Conservation (phyloP, 2,329 filamentous ascomycete species). For the Diaporthe sp. region DNA sequence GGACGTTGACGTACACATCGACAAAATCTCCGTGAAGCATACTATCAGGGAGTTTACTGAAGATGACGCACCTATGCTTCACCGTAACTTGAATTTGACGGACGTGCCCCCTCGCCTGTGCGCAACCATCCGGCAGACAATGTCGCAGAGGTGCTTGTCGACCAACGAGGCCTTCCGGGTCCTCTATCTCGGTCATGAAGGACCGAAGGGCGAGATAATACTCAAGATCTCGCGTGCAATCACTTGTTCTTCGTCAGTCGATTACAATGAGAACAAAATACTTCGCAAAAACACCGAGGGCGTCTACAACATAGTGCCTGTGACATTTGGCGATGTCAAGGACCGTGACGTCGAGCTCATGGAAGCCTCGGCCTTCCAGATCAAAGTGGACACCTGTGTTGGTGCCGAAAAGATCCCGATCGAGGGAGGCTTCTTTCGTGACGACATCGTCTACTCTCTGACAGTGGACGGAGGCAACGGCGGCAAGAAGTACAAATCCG, state of each 20-base stretch:
- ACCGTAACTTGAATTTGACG: conserved; percentile 48
- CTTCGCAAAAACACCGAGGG: conserved; percentile 53
- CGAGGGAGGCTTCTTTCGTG: conserved; percentile 43
- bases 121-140: conserved; percentile 61
- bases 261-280: conserved; percentile 46
- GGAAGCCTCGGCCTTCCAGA: conserved; percentile 63
- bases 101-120: conserved; percentile 52
- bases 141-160: conserved; percentile 59
- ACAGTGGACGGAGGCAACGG: conserved; percentile 56
- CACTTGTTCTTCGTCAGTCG: conserved; percentile 53
- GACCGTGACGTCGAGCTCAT: conserved; percentile 65
- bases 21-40: conserved; percentile 60
- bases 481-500: conserved; percentile 52
- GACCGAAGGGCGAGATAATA: conserved; percentile 55
- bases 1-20: conserved; percentile 45
- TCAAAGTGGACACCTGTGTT: conserved; percentile 63
- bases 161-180: conserved; percentile 61
- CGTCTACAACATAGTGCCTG: conserved; percentile 64
- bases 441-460: conserved; percentile 51
- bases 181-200: conserved; percentile 61
- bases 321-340: conserved; percentile 59
- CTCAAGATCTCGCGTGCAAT: conserved; percentile 63
- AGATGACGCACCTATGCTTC: conserved; percentile 53
- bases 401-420: conserved; percentile 51
- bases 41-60: conserved; percentile 58